A percentile compares a stretch with the other conserved stretches of the same genome.
Conservation (phyloP, 2,329 filamentous ascomycete genomes). For the Ceratocystis variospora region DNA sequence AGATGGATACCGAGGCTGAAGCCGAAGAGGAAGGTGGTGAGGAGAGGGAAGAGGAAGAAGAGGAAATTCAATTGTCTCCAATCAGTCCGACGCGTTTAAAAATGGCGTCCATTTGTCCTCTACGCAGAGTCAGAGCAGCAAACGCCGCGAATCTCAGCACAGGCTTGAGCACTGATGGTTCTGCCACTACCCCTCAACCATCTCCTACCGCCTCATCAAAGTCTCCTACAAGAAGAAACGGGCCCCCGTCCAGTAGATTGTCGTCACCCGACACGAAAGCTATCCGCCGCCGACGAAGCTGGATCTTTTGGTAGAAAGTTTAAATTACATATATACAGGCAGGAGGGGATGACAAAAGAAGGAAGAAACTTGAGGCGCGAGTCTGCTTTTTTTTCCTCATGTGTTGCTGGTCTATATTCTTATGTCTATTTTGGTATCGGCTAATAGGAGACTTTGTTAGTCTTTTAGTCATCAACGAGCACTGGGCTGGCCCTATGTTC, state of each 20-base stretch:
- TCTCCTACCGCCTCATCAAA: not conserved
- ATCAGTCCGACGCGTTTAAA: slow-evolving; percentile 15
- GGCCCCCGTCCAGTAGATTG: not conserved
- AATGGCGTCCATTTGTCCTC: slow-evolving; percentile 16
- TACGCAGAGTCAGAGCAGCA: slow-evolving; percentile 8
- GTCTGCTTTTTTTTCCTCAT: not conserved
- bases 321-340: not conserved
- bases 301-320: slow-evolving; percentile 13
- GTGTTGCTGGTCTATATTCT: not conserved
- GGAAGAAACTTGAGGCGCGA: not conserved
- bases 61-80: slow-evolving; percentile 14
- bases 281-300: slow-evolving; percentile 8
- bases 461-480: not conserved
- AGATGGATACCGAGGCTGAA: not conserved
- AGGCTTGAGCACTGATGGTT: not conserved
- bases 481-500: slow-evolving; percentile 11
- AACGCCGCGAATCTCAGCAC: not conserved
- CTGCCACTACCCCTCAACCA: not conserved
- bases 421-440: slow-evolving; percentile 7
- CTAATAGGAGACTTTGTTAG: slow-evolving; percentile 4
- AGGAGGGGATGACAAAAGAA: not conserved
- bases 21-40: not conserved
- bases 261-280: not conserved
- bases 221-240: not conserved
- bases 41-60: not conserved